Conservation (phyloP, 2,329 filamentous ascomycete species). For the Harringtonia lauricola region DNA sequence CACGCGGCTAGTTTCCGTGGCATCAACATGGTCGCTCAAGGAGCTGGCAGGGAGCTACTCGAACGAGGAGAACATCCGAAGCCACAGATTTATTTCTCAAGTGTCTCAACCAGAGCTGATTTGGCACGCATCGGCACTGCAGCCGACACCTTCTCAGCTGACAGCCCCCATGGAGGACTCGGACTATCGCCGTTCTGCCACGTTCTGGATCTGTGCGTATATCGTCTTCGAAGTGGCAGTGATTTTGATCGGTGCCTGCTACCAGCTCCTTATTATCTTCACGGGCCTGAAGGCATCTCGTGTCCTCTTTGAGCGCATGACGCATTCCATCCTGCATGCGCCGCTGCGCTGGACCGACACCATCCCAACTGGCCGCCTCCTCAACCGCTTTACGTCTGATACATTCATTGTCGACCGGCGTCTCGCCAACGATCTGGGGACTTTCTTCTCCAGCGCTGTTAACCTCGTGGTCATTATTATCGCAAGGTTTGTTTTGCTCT, state of each 20-base stretch:
- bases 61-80: constrained; percentile 2
- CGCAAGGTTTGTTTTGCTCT: constrained; percentile 16
- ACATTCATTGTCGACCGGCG: constrained; percentile 25
- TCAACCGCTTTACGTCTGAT: constrained; percentile 31
- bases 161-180: background rate
- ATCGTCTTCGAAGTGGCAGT: constrained; percentile 17
- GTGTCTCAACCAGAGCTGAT: constrained; percentile 4
- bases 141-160: background rate
- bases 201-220: constrained; percentile 19
- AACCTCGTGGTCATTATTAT: constrained; percentile 23
- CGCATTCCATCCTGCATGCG: constrained; percentile 24
- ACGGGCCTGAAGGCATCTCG: constrained; percentile 20
- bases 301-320: constrained; percentile 22
- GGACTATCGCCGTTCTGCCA: constrained; percentile 10
- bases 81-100: constrained; percentile 7
- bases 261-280: constrained; percentile 17
- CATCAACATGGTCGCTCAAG: constrained; percentile 22
- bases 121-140: background rate
- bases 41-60: constrained; percentile 19
- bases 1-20: constrained; percentile 15
- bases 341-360: constrained; percentile 29
- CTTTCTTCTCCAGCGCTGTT: constrained; percentile 18
- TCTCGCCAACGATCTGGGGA: constrained; percentile 17
- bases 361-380: constrained; percentile 26
- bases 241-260: constrained; percentile 9